Conservation (phyloP, 805 yeast species). For the Sungouiella blattae region DNA sequence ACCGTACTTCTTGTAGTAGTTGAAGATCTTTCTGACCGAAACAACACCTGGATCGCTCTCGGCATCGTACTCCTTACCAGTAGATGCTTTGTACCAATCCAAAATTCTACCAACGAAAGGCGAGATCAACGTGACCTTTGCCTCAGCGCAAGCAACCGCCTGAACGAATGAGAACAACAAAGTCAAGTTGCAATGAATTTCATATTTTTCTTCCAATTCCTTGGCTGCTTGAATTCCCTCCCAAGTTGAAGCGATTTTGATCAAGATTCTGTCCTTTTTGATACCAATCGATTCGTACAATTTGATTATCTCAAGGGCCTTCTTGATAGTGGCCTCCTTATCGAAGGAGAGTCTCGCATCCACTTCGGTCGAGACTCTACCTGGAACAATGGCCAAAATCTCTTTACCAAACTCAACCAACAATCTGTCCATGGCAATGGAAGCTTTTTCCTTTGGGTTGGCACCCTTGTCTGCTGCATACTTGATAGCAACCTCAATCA, state of each 20-base stretch:
- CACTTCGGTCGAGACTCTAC: constrained; percentile 98
- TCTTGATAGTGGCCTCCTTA: constrained; percentile 88
- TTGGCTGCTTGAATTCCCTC: constrained; percentile 99
- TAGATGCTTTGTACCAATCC: constrained; percentile 95
- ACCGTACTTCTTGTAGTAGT: constrained; percentile 96
- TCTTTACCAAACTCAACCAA: constrained; percentile 95
- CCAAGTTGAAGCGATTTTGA: constrained; percentile 97
- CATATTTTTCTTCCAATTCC: constrained; percentile 87
- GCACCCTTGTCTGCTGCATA: constrained; percentile 70
- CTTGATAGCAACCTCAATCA: constrained; percentile 87
- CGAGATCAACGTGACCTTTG: constrained; percentile 89
- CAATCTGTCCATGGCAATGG: constrained; percentile 82
- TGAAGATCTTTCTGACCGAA: constrained; percentile 84
- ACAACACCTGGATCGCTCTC: constrained; percentile 94
- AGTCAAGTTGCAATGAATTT: constrained; percentile 92
- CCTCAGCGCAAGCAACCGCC: constrained; percentile 99
- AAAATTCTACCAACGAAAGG: constrained; percentile 99
- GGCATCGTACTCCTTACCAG: constrained; percentile 77
- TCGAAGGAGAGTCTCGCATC: constrained; percentile 97
- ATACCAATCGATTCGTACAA: constrained; percentile 86
- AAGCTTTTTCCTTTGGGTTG: constrained; percentile 64
- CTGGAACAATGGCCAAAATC: constrained; percentile 93
- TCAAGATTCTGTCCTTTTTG: constrained; percentile 82
- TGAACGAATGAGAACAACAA: constrained; percentile 91
- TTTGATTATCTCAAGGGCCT: constrained; percentile 87